Conservation (phyloP, 2,329 filamentous ascomycete genomes). For the Botrytis sinoallii region DNA sequence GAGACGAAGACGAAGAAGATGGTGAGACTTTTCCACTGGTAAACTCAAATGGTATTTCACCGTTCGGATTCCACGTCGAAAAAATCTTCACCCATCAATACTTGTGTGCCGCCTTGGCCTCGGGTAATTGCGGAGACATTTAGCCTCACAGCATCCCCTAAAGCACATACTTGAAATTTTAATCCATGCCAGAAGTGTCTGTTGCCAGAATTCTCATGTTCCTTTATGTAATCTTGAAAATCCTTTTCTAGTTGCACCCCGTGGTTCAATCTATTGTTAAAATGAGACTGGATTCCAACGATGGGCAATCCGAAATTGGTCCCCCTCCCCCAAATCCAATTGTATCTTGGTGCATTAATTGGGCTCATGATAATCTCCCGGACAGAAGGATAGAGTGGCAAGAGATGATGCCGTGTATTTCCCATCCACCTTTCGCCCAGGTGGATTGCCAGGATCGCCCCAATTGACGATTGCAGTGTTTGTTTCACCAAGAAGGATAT, state of each 20-base stretch:
- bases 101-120: too few relatives aligned
- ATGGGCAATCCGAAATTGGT: neutral
- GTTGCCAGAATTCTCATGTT: neutral
- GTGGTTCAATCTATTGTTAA: neutral
- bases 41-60: neutral
- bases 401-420: neutral
- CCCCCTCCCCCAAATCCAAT: fast-evolving
- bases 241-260: neutral
- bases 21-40: neutral
- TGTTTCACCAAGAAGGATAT: neutral
- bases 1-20: neutral
- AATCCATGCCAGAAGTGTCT: neutral
- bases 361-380: neutral
- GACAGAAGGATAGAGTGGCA: neutral
- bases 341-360: neutral
- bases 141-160: neutral
- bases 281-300: neutral
- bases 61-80: neutral
- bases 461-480: neutral
- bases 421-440: neutral
- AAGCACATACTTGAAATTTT: neutral
- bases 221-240: neutral
- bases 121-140: neutral
- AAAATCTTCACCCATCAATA: too few relatives aligned
- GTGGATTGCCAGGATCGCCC: neutral